phyloP scores from a whole-genome alignment of 2,329 filamentous ascomycete genomes.

The Dothistroma septosporum region DNA sequence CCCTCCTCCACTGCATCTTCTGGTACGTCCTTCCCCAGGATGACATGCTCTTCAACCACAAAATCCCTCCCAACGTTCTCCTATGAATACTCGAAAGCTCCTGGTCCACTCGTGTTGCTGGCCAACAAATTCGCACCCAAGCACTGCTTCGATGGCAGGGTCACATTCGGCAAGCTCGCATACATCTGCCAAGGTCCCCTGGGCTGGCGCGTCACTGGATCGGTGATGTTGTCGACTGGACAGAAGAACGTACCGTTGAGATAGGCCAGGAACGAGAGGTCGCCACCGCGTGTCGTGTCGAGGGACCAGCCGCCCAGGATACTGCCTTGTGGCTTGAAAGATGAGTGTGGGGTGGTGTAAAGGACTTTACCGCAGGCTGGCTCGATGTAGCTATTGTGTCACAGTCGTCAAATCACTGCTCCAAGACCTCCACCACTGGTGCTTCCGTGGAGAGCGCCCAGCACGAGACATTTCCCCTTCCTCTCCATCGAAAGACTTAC shows the following conservation, averaged over 20 bases:
- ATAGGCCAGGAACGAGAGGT: constrained; percentile 3
- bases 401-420: too few relatives aligned
- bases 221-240: background rate
- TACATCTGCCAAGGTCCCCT: constrained; percentile 10
- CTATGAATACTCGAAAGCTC: constrained; percentile 9
- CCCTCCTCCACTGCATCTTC: too few relatives aligned
- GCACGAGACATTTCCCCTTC: too few relatives aligned
- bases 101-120: constrained; percentile 6
- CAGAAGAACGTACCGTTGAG: constrained; percentile 9
- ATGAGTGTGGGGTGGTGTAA: constrained; percentile 31
- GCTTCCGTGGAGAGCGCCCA: too few relatives aligned
- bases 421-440: too few relatives aligned
- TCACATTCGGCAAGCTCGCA: constrained; percentile 1
- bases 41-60: background rate
- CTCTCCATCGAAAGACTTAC: constrained; percentile 17
- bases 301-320: constrained; percentile 26
- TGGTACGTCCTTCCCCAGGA: background rate
- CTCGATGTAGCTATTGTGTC: constrained; percentile 27
- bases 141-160: constrained; percentile 2
- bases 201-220: background rate
- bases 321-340: constrained; percentile 25
- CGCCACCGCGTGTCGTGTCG: constrained; percentile 1
- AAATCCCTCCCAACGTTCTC: background rate
- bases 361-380: constrained; percentile 26
- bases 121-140: constrained; percentile 8